phyloP scores from a whole-genome alignment of 805 yeast species.

The Debaryomyces maramus region DNA sequence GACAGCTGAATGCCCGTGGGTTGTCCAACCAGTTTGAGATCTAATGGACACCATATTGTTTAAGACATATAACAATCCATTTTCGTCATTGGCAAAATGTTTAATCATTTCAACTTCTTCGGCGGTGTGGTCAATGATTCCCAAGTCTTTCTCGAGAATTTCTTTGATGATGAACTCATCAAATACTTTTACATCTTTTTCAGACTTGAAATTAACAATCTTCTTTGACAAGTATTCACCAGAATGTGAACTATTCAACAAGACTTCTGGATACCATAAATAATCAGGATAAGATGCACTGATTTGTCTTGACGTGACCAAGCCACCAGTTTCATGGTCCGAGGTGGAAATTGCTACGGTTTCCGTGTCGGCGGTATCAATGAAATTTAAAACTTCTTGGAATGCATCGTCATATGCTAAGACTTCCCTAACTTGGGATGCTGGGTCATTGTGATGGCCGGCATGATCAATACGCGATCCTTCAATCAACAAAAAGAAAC shows the following conservation, averaged over 20 bases:
- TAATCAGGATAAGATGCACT: conserved; percentile 75
- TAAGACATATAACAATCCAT: conserved; percentile 48
- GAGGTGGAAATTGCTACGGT: conserved; percentile 80
- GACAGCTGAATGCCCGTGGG: conserved; percentile 95
- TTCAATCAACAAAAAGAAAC: conserved; percentile 84
- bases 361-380: conserved; percentile 66
- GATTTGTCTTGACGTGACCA: conserved; percentile 82
- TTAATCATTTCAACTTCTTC: conserved; percentile 45
- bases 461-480: conserved; percentile 96
- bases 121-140: conserved; percentile 55
- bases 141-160: conserved; percentile 63
- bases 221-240: conserved; percentile 65
- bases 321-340: conserved; percentile 96
- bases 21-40: conserved; percentile 93
- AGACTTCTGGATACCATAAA: conserved; percentile 80
- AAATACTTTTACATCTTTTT: conserved; percentile 23
- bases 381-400: conserved; percentile 68
- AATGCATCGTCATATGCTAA: conserved; percentile 85
- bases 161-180: conserved; percentile 50
- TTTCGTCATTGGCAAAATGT: conserved; percentile 24
- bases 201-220: conserved; percentile 36
- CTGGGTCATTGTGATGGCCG: conserved; percentile 92
- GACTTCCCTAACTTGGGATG: conserved; percentile 90
- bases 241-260: conserved; percentile 68
- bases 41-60: conserved; percentile 75